Conservation (phyloP, 805 yeast species). For the Saccharomycopsis sp. region DNA sequence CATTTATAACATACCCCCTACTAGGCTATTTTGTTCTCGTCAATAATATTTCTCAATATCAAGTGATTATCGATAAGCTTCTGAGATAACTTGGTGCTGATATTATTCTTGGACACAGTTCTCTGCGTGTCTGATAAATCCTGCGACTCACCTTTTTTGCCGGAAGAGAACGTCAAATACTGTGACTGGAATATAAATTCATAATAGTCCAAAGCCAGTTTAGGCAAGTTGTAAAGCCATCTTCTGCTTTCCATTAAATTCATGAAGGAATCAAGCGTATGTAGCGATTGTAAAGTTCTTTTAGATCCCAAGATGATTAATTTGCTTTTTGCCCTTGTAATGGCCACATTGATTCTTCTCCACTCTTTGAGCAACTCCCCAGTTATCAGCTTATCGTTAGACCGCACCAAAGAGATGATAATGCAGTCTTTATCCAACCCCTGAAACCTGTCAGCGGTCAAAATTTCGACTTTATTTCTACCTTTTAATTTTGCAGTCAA, state of each 20-base stretch:
- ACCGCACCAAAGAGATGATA: constrained; percentile 81
- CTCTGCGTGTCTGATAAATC: background rate
- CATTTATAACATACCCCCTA: too few species aligned
- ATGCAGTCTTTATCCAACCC: constrained; percentile 94
- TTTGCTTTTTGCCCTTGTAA: constrained; percentile 84
- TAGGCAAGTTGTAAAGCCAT: constrained; percentile 61
- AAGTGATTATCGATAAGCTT: constrained; percentile 18
- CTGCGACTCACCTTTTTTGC: background rate
- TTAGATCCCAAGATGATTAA: constrained; percentile 78
- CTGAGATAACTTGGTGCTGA: constrained; percentile 6
- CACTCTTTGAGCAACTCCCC: constrained; percentile 83
- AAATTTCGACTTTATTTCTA: constrained; percentile 49
- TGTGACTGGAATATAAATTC: constrained; percentile 21
- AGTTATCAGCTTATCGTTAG: constrained; percentile 55
- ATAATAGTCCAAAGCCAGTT: constrained; percentile 35
- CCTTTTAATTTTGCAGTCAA: constrained; percentile 29
- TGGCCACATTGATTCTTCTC: constrained; percentile 90
- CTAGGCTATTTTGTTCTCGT: background rate
- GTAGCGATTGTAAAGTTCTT: constrained; percentile 46
- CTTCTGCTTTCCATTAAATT: constrained; percentile 44
- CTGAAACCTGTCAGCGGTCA: constrained; percentile 94
- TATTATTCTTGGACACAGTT: background rate
- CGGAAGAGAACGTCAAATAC: background rate
- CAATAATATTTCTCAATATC: constrained; percentile 15
- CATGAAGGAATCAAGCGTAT: constrained; percentile 54